phyloP scores from a whole-genome alignment of 495 filamentous ascomycete genomes.

The Aspergillus bertholletiae region DNA sequence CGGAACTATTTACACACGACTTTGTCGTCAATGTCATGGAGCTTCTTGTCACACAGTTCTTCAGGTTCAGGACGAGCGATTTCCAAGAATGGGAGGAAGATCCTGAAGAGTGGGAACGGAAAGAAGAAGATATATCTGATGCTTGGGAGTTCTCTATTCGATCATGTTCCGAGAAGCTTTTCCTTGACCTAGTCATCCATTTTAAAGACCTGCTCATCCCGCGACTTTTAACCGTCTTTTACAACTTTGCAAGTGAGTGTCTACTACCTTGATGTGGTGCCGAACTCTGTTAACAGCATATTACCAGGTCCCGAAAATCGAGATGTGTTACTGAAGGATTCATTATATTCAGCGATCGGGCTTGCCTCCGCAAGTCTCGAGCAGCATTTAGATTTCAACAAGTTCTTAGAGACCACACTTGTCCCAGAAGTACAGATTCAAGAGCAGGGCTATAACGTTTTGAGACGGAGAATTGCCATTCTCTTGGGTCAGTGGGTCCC shows the following conservation, averaged over 20 bases:
- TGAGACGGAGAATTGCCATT: constrained; percentile 85
- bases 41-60: constrained; percentile 78
- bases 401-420: constrained; percentile 69
- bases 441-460: constrained; percentile 73
- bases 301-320: constrained; percentile 50
- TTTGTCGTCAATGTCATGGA: constrained; percentile 78
- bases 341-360: constrained; percentile 88
- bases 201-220: constrained; percentile 74
- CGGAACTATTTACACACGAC: constrained; percentile 66
- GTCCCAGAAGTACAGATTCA: constrained; percentile 74
- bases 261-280: background rate
- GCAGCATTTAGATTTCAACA: constrained; percentile 73
- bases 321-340: constrained; percentile 82
- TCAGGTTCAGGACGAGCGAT: constrained; percentile 80
- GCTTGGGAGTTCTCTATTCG: constrained; percentile 85
- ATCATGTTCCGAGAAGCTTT: constrained; percentile 88
- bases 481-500: constrained; percentile 86
- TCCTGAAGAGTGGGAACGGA: constrained; percentile 87
- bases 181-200: constrained; percentile 84
- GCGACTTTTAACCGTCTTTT: constrained; percentile 76
- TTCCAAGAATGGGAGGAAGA: constrained; percentile 89
- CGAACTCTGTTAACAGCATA: background rate
- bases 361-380: constrained; percentile 73
- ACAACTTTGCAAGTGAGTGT: constrained; percentile 60
- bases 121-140: constrained; percentile 73